Conservation (phyloP, 805 yeast genomes). For the Zygoascus bituminiphila region DNA sequence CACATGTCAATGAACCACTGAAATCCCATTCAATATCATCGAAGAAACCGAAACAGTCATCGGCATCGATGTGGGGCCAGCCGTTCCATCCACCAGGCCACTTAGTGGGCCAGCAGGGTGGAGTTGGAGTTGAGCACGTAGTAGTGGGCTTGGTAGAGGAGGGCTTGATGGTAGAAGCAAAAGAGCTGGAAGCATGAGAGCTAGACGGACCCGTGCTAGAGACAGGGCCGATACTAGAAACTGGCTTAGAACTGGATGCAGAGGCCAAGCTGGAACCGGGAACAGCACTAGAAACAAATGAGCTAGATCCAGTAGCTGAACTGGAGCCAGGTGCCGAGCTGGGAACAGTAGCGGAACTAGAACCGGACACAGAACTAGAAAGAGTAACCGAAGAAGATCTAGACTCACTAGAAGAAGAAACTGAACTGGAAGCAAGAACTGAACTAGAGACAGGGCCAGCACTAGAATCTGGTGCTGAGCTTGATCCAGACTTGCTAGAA, state of each 20-base stretch:
- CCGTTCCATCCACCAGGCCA: not conserved
- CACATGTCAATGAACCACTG: not conserved
- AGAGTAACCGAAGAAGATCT: not conserved
- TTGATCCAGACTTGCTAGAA: not conserved
- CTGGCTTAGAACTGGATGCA: no score
- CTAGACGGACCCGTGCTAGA: not conserved
- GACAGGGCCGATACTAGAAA: not conserved
- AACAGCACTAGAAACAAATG: not conserved
- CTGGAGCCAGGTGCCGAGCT: conserved; percentile 1
- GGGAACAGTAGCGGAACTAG: not conserved
- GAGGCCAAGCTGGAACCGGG: not conserved
- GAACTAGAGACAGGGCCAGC: not conserved
- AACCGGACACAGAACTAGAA: not conserved
- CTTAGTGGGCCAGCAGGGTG: not conserved
- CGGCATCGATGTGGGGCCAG: not conserved
- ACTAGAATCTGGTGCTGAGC: not conserved
- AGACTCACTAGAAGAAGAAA: conserved; percentile 2
- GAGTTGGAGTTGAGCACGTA: not conserved
- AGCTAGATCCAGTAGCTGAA: not conserved
- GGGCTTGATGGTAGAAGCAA: not conserved
- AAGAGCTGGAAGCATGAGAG: not conserved
- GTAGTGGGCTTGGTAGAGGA: not conserved
- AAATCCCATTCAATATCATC: not conserved
- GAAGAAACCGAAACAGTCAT: not conserved
- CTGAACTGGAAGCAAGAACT: not conserved